Evolutionary conservation across 495 filamentous ascomycete genomes (phyloP).

Genomic region (Friedmanniomyces simplex): DNA sequence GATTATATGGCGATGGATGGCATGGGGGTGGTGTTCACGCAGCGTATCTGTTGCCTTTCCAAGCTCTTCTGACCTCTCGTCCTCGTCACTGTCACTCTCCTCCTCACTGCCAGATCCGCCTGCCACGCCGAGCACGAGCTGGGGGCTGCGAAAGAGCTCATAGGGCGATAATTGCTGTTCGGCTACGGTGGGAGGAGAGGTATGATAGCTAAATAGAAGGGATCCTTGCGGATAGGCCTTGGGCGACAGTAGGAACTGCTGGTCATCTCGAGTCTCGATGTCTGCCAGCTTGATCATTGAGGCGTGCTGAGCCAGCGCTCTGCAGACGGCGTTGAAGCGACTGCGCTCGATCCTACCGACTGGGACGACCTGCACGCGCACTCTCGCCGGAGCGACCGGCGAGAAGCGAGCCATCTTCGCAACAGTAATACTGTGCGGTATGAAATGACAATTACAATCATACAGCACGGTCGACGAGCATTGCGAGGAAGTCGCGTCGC

Average conservation of each 20-base stretch:
- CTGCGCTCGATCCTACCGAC: constrained; percentile 74
- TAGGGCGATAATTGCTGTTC: constrained; percentile 62
- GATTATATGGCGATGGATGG: constrained; percentile 65
- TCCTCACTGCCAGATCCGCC: constrained; percentile 36
- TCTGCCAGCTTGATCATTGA: constrained; percentile 83
- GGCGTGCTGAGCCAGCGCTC: constrained; percentile 59
- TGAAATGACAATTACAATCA: background rate
- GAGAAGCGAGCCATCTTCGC: constrained; percentile 62
- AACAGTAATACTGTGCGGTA: background rate
- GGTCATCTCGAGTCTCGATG: constrained; percentile 79
- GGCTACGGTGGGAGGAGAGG: constrained; percentile 51
- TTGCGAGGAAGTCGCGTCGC: no score
- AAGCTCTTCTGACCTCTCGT: constrained; percentile 29
- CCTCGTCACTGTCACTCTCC: no score
- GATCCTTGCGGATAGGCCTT: constrained; percentile 80
- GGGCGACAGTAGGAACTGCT: constrained; percentile 93
- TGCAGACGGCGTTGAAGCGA: constrained; percentile 68
- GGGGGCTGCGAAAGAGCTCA: constrained; percentile 70
- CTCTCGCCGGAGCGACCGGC: constrained; percentile 77
- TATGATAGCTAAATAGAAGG: constrained; percentile 82
- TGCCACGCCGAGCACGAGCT: constrained; percentile 67
- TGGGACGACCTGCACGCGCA: constrained; percentile 73
- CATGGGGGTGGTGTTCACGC: constrained; percentile 58
- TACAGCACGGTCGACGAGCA: no score
- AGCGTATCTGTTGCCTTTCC: constrained; percentile 48